Conservation (phyloP, 139 green algal genomes). For the Pseudopediastrum boryanum region DNA sequence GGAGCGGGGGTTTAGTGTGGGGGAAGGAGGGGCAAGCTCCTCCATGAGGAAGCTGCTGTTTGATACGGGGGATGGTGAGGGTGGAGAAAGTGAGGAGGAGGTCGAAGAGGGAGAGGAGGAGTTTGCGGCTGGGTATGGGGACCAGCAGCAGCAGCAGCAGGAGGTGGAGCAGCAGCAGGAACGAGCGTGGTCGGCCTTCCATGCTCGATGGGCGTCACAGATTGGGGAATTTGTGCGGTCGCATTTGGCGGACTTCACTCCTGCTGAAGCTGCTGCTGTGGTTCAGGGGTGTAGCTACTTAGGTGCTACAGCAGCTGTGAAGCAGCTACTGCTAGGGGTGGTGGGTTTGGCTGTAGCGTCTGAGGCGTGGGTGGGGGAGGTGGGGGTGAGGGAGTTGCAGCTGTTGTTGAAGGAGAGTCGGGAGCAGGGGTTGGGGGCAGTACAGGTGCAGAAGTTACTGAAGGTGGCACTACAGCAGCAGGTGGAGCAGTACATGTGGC, state of each 20-base stretch:
- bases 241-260: too few species aligned
- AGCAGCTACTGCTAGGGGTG: background rate
- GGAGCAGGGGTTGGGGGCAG: background rate
- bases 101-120: too few species aligned
- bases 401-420: background rate
- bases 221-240: too few species aligned
- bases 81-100: too few species aligned
- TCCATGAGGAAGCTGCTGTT: too few species aligned
- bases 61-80: too few species aligned
- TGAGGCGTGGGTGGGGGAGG: background rate
- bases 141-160: constrained; percentile 4
- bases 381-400: background rate
- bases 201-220: too few species aligned
- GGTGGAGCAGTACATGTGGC: constrained; percentile 27
- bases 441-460: background rate
- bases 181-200: too few species aligned
- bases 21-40: too few species aligned
- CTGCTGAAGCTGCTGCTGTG: background rate
- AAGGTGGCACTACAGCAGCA: background rate
- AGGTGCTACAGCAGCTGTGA: background rate
- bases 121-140: constrained; percentile 4
- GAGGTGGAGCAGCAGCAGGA: constrained; percentile 10
- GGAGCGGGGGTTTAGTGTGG: too few species aligned
- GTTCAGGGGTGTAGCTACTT: background rate
- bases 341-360: background rate